Percentiles rank a stretch among this genome's conserved stretches.
Conservation (phyloP, 164 flowering plant species). For the Sedum album region DNA sequence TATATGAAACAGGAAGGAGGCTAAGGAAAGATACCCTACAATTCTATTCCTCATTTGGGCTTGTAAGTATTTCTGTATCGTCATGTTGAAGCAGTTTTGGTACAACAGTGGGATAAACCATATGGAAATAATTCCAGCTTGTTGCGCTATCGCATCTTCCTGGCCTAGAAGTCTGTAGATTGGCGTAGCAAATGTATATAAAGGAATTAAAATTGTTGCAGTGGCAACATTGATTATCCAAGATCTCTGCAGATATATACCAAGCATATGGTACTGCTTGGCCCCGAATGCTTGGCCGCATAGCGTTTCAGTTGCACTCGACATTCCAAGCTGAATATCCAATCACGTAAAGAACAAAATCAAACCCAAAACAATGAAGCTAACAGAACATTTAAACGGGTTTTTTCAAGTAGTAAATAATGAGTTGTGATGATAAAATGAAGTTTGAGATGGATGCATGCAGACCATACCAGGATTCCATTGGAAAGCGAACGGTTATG, state of each 20-base stretch:
- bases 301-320: constrained; percentile 26
- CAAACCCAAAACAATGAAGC: no score
- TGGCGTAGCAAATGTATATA: constrained; percentile 11
- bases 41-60: constrained; percentile 20
- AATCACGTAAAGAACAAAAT: no score
- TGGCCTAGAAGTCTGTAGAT: background rate
- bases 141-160: background rate
- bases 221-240: constrained; percentile 16
- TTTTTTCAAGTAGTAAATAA: background rate
- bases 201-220: constrained; percentile 14
- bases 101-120: constrained; percentile 21
- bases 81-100: constrained; percentile 1
- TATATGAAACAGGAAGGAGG: constrained; percentile 16
- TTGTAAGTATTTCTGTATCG: constrained; percentile 24
- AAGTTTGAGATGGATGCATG: background rate
- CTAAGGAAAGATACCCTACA: constrained; percentile 13
- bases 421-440: background rate
- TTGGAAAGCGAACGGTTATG: constrained; percentile 1
- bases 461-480: constrained; percentile 11
- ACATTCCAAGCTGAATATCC: constrained; percentile 19
- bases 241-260: constrained; percentile 24
- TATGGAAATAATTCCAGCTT: constrained; percentile 10
- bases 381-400: no score
- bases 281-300: constrained; percentile 35
- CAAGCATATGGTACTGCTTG: constrained; percentile 23